phyloP scores from a whole-genome alignment of 495 filamentous ascomycete genomes.

The Aspergillus saccharolyticus region DNA sequence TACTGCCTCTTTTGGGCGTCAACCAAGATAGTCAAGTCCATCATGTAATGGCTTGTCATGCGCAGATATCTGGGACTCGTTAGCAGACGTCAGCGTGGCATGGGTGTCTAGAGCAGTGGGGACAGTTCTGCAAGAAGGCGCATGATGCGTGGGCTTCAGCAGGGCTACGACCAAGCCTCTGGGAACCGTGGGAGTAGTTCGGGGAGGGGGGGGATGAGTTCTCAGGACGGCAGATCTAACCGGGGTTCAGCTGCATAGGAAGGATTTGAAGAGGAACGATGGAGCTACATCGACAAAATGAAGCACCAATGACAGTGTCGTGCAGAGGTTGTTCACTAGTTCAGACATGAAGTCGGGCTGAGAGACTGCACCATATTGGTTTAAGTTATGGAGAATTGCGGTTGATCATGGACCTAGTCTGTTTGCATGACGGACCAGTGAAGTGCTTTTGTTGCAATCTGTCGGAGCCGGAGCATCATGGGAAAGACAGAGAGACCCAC shows the following conservation, averaged over 20 bases:
- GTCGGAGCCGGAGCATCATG: constrained; percentile 8
- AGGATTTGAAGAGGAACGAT: constrained; percentile 5
- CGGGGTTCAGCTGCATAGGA: constrained; percentile 15
- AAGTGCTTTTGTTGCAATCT: constrained; percentile 9
- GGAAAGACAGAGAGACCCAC: constrained; percentile 16
- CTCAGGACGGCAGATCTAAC: constrained; percentile 6
- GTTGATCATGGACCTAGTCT: constrained; percentile 19
- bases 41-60: constrained; percentile 8
- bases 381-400: constrained; percentile 18
- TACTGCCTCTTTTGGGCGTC: background rate
- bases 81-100: constrained; percentile 12
- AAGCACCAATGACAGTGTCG: constrained; percentile 13
- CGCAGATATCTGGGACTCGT: constrained; percentile 1
- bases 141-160: constrained; percentile 1
- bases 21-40: background rate
- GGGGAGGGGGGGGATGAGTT: constrained; percentile 7
- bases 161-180: background rate
- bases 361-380: constrained; percentile 15
- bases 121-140: background rate
- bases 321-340: constrained; percentile 1
- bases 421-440: constrained; percentile 15
- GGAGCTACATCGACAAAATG: background rate
- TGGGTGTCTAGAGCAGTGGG: background rate
- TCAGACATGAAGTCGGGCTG: constrained; percentile 15
- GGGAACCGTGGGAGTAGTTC: constrained; percentile 1